Evolutionary conservation across 2,329 filamentous ascomycete genomes (phyloP).

Genomic region (Aspergillus sp.): DNA sequence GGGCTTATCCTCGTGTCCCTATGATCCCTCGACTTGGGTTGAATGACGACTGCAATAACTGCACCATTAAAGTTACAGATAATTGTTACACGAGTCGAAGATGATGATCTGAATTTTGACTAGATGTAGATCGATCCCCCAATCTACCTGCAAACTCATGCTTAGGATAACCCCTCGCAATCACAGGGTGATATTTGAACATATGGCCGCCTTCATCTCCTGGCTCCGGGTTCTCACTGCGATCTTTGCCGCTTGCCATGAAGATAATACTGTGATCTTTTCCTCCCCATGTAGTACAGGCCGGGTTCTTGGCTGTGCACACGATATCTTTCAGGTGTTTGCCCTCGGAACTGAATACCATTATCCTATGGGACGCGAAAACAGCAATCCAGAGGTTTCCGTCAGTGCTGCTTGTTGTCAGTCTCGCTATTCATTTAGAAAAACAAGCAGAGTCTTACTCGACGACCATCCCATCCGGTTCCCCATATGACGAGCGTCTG

Average conservation of each 20-base stretch:
- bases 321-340: slow-evolving; percentile 40
- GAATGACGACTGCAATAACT: no score
- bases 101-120: no score
- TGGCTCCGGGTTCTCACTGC: slow-evolving; percentile 22
- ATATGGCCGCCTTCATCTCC: slow-evolving; percentile 45
- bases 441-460: slow-evolving; percentile 33
- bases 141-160: slow-evolving; percentile 38
- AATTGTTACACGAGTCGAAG: no score
- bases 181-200: slow-evolving; percentile 35
- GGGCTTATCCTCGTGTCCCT: no score
- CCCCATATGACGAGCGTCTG: slow-evolving; percentile 30
- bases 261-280: slow-evolving; percentile 40
- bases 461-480: slow-evolving; percentile 46
- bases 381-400: slow-evolving; percentile 46
- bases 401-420: slow-evolving; percentile 28
- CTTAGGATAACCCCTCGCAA: slow-evolving; percentile 36
- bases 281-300: slow-evolving; percentile 46
- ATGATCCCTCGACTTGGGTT: no score
- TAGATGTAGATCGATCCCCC: not conserved
- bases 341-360: slow-evolving; percentile 40
- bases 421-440: not conserved
- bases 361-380: slow-evolving; percentile 38
- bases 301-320: slow-evolving; percentile 38
- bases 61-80: no score
- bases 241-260: slow-evolving; percentile 35